Base-by-base conservation (phyloP, 306 rosid species). In the Alnus rubra region DNA sequence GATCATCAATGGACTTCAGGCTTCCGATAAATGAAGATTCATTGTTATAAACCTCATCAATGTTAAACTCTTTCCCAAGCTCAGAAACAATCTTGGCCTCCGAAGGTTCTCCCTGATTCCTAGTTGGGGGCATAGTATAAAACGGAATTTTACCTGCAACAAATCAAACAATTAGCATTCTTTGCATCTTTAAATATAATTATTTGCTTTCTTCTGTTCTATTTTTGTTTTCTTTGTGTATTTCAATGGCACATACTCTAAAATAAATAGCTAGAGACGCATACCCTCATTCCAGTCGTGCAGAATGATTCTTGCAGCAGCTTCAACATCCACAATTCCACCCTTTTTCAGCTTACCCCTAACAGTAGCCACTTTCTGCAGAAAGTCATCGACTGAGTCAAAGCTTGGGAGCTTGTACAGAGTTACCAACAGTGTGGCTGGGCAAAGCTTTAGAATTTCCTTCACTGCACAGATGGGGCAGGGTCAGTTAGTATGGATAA, bases 271-370 rank as follows among this genome's bases (percentile, higher is more conserved):
- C 70, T 49, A 79, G 16, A 33, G 13, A 75, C 54, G 42, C 79
- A 59, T 88, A 96, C 99, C 99, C 81, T 89, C 90, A 47, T 96
- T 96, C 98, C 99, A 96, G 81, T 96, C 99, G 69, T 88, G 98
- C 80, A 96, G 94, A 79, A 96, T 75, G 13, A 96, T 96, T 86
- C 93, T 89, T 45, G 99, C 99, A n/a, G 97, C 84, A 76, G 99
- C 89, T 8, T 74, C 89, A 23, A 85, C 69, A 80, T 96, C 99
- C 76, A 90, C 86, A 63, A 93, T 39, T 67, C 97, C 99, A 54
- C 99, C 98, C 80, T 90, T 96, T 83, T 92, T 96, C 45, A 93
- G 97, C 86, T 89, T 96, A 18, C 99, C 99, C 86, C 98, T 89
- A 76, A 93, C 91, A 37, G 93, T 75, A 53, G 98, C 98, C 16